Base-by-base conservation (phyloP, 1,139 yeast species). In the Suhomyces kunorum region DNA sequence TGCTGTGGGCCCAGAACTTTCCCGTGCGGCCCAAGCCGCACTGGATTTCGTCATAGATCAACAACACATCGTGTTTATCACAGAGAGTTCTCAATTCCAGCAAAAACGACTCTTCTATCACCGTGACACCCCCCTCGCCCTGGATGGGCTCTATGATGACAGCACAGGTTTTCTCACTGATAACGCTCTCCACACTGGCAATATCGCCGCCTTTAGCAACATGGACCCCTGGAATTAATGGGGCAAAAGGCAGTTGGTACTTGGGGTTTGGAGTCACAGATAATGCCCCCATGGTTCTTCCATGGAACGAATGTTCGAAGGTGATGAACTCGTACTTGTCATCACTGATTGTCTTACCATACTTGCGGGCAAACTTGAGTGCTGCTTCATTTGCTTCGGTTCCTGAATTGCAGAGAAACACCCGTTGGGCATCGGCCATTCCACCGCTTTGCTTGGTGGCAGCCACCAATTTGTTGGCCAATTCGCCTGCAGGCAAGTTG, bases 351-450 rank as follows among this genome's bases (percentile, higher is more conserved):
- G 68, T 51, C 50, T 81, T 81, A 42, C 95, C 96, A 55, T 79
- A 76, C 60, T 88, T 90, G 58, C 97, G 80, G 13, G 97, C 97
- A 68, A 92, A 92, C 61, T 92, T 92, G 54, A 92, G 67, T 0
- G 98, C 98, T 1, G 98, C 98, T 62, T 92, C 98, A 57, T 90
- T 92, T 41, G 98, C 98, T 64, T 92, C 98, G 7, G 98, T 83
- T 35, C 98, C 98, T 0, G 96, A 85, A 59, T 90, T 92, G 58
- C 94, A 83, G 44, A 92, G 68, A 55, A 92, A 92, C n/a, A 89
- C 96, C 44, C 83, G 72, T 23, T 86, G 71, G 2, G 96, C 96
- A 52, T 81, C 75, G 38, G 71, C 63, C 88, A 88, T 87, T 13
- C 94, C 96, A 11, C 90, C 94, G 31, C 80, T 68, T 30, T 69